phyloP scores from a whole-genome alignment of 495 filamentous ascomycete species.

The Penicillium samsonianum region DNA sequence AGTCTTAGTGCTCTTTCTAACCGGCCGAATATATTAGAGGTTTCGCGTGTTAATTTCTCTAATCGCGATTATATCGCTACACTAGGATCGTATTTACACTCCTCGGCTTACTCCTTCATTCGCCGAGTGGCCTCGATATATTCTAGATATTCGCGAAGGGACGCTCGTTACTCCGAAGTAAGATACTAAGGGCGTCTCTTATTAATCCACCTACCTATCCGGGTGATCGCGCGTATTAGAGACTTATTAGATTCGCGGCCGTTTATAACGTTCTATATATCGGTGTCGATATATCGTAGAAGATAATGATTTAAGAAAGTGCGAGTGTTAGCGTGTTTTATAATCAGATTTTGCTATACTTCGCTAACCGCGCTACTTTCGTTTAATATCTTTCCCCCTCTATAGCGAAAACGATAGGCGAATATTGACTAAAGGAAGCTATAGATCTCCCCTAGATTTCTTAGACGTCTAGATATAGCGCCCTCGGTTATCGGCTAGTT shows the following conservation, averaged over 20 bases:
- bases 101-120: conserved; percentile 11
- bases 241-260: conserved; percentile 28
- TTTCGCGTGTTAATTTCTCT: conserved; percentile 19
- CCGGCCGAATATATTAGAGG: conserved; percentile 20
- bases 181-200: conserved; percentile 34
- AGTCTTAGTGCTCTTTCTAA: conserved; percentile 16
- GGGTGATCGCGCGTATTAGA: conserved; percentile 34
- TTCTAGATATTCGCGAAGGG: conserved; percentile 27
- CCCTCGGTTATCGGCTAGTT: conserved; percentile 17
- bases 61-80: conserved; percentile 5
- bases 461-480: conserved; percentile 24
- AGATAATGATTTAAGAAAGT: conserved; percentile 44
- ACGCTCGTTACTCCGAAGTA: conserved; percentile 28
- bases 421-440: conserved; percentile 27
- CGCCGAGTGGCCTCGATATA: conserved; percentile 9
- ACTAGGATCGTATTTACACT: conserved; percentile 12
- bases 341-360: conserved; percentile 41
- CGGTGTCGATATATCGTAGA: conserved; percentile 33
- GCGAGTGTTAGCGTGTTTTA: conserved; percentile 31
- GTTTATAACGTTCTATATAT: conserved; percentile 35
- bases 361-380: conserved; percentile 33
- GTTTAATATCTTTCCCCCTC: conserved; percentile 29
- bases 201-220: conserved; percentile 41
- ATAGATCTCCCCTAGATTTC: conserved; percentile 28
- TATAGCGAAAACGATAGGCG: conserved; percentile 23